Evolutionary conservation across 2,329 filamentous ascomycete genomes (phyloP).

Genomic region (Botryotinia narcissicola): DNA sequence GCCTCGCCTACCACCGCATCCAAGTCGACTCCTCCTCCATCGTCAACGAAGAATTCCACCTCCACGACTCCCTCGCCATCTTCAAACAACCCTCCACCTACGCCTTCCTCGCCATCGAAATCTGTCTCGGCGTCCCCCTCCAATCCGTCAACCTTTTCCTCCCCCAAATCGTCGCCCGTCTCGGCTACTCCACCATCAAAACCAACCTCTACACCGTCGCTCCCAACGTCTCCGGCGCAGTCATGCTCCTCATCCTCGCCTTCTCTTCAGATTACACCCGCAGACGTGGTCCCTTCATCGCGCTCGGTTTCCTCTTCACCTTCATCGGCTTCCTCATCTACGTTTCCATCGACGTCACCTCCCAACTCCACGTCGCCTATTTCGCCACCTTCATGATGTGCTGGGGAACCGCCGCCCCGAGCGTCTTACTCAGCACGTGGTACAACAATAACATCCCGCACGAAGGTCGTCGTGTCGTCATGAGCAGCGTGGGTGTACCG

Average conservation of each 20-base stretch:
- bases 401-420: slow-evolving; percentile 41
- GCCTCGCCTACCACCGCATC: slow-evolving; percentile 39
- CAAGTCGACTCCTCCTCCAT: slow-evolving; percentile 62
- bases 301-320: slow-evolving; percentile 69
- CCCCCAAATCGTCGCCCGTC: slow-evolving; percentile 52
- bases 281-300: slow-evolving; percentile 61
- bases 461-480: slow-evolving; percentile 58
- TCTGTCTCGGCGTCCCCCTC: slow-evolving; percentile 59
- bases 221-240: slow-evolving; percentile 71
- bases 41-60: slow-evolving; percentile 52
- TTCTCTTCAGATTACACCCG: slow-evolving; percentile 62
- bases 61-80: slow-evolving; percentile 51
- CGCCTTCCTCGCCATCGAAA: slow-evolving; percentile 51
- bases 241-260: slow-evolving; percentile 68
- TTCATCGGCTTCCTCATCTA: slow-evolving; percentile 79
- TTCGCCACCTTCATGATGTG: slow-evolving; percentile 70
- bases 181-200: slow-evolving; percentile 50
- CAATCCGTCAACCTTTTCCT: slow-evolving; percentile 55
- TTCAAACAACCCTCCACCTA: slow-evolving; percentile 47
- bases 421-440: slow-evolving; percentile 36
- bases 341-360: slow-evolving; percentile 59
- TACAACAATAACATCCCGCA: slow-evolving; percentile 67
- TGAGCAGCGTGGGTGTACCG: slow-evolving; percentile 62
- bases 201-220: slow-evolving; percentile 82
- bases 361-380: slow-evolving; percentile 55